Conservation (phyloP, 176 grass and related monocot genomes). For the Metroxylon sagu region DNA sequence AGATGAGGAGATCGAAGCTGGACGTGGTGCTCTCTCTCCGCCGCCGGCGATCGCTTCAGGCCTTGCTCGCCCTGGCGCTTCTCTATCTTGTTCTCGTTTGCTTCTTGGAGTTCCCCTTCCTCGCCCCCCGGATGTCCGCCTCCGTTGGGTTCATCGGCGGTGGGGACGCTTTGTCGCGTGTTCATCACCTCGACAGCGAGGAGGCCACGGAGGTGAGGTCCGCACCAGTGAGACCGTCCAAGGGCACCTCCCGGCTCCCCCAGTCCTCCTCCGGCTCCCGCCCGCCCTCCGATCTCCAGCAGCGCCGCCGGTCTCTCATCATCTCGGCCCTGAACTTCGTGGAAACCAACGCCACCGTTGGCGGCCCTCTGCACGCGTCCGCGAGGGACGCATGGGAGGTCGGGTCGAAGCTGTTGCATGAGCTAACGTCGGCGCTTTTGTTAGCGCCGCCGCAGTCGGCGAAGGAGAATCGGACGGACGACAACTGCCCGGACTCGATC, state of each 20-base stretch:
- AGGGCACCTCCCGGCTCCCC: slow-evolving; percentile 21
- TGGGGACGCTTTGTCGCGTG: too few species aligned
- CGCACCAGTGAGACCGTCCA: slow-evolving; percentile 27
- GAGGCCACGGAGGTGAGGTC: slow-evolving; percentile 16
- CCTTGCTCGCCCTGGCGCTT: slow-evolving; percentile 18
- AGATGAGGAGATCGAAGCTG: slow-evolving; percentile 13
- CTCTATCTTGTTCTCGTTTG: slow-evolving; percentile 33
- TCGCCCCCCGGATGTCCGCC: slow-evolving; percentile 1
- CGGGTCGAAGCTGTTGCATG: slow-evolving; percentile 23
- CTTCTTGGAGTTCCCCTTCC: slow-evolving; percentile 35
- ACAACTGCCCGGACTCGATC: slow-evolving; percentile 46
- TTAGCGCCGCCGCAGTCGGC: slow-evolving; percentile 2
- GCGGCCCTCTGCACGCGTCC: slow-evolving; percentile 20
- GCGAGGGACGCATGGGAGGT: slow-evolving; percentile 34
- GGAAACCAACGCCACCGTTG: background rate
- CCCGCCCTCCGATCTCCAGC: background rate
- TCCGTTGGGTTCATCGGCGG: too few species aligned
- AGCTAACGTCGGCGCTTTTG: slow-evolving; percentile 20
- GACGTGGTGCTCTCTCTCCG: background rate
- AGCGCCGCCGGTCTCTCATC: background rate
- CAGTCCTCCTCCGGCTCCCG: background rate
- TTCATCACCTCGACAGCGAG: slow-evolving; percentile 12
- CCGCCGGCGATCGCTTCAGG: slow-evolving; percentile 15
- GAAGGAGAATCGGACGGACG: slow-evolving; percentile 14
- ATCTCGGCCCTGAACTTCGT: background rate